Percentiles rank a stretch among this genome's conserved stretches.
Conservation (phyloP, 2,329 filamentous ascomycete genomes). For the Sordariomycetes sp. region DNA sequence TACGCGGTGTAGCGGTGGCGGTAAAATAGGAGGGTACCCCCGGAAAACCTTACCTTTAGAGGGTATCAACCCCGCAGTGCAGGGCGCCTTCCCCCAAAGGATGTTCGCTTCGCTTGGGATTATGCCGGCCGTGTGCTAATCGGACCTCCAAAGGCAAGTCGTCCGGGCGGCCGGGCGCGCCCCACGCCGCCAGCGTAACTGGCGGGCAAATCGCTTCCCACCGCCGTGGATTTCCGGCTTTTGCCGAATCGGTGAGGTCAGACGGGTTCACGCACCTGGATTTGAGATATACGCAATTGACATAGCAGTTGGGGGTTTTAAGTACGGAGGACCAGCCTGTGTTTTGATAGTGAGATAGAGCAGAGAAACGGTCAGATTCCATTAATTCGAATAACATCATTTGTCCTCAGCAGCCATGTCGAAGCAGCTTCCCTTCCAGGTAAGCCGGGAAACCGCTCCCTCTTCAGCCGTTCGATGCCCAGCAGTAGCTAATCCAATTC, state of each 20-base stretch:
- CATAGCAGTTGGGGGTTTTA: background rate
- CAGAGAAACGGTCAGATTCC: background rate
- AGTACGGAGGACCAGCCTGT: background rate
- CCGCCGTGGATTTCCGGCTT: background rate
- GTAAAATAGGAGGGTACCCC: background rate
- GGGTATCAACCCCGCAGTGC: background rate
- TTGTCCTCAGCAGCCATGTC: background rate
- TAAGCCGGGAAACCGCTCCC: background rate
- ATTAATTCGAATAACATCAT: background rate
- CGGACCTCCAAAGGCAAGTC: background rate
- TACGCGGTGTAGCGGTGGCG: background rate
- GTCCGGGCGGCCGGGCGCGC: no score
- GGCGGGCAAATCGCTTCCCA: background rate
- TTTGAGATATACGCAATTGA: background rate
- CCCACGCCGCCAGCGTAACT: background rate
- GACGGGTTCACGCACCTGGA: background rate
- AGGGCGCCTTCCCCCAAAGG: background rate
- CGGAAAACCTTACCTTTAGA: background rate
- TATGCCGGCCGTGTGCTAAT: background rate
- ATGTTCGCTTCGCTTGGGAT: background rate
- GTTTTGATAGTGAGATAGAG: background rate
- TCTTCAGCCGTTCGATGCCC: background rate
- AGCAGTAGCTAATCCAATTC: background rate
- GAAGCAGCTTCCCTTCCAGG: background rate
- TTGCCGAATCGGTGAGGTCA: background rate